phyloP scores from a whole-genome alignment of 345 rosid genomes.

The Punica granatum region DNA sequence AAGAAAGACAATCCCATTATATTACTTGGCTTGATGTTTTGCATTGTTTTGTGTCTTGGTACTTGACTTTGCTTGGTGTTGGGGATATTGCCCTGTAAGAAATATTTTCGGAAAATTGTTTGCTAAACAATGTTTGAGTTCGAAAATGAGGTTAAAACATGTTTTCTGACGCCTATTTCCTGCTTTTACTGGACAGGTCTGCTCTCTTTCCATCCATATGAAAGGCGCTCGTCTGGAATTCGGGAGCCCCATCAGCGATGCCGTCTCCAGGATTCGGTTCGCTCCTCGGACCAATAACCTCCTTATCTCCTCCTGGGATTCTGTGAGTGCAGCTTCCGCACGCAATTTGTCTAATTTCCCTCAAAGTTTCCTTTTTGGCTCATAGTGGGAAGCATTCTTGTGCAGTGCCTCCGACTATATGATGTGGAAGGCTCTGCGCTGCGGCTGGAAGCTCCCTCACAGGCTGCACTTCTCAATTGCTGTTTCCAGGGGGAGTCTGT shows the following conservation, averaged over 20 bases:
- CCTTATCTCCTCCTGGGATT: slow-evolving; percentile 88
- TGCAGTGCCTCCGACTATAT: slow-evolving; percentile 59
- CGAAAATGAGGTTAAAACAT: background rate
- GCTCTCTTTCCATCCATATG: slow-evolving; percentile 11
- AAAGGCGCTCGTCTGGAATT: slow-evolving; percentile 29
- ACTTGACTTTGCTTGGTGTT: too few species aligned
- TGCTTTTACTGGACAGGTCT: background rate
- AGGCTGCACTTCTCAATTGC: slow-evolving; percentile 71
- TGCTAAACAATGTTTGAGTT: background rate
- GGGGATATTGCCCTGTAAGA: background rate
- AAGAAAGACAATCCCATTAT: background rate
- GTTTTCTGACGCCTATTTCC: background rate
- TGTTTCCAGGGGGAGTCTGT: slow-evolving; percentile 57
- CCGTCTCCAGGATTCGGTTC: slow-evolving; percentile 67
- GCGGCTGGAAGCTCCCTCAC: slow-evolving; percentile 35
- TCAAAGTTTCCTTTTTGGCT: background rate
- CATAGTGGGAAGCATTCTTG: background rate
- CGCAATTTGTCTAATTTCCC: background rate
- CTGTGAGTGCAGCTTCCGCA: slow-evolving; percentile 36
- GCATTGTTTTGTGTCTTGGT: background rate
- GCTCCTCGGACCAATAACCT: slow-evolving; percentile 68
- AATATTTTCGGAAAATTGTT: background rate
- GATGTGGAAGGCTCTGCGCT: slow-evolving; percentile 58
- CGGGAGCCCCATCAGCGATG: slow-evolving; percentile 47
- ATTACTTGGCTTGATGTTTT: background rate